Conservation (phyloP, 129 eudicot genomes). For the Lactuca sativa region DNA sequence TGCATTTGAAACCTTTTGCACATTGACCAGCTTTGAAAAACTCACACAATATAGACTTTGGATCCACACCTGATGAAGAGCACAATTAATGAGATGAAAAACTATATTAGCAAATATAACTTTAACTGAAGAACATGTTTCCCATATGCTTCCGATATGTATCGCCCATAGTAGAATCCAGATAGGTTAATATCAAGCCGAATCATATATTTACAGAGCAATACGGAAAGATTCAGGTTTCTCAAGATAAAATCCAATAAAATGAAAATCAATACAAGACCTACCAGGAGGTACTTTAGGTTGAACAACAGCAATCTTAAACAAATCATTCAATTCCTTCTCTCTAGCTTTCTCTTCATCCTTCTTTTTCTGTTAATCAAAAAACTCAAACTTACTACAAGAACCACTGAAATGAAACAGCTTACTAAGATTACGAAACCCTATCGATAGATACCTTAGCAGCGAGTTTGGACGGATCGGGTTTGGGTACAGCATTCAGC, state of each 20-base stretch:
- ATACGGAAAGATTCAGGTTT: not conserved
- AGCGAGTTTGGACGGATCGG: constrained; percentile 62
- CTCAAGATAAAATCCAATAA: not conserved
- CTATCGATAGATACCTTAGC: constrained; percentile 47
- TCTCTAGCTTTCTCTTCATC: constrained; percentile 88
- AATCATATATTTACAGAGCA: not conserved
- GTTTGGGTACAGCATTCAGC: constrained; percentile 61
- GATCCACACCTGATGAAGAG: constrained; percentile 73
- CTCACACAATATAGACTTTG: constrained; percentile 83
- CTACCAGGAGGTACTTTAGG: constrained; percentile 94
- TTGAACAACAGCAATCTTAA: constrained; percentile 84
- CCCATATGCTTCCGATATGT: not conserved
- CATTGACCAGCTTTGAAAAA: constrained; percentile 85
- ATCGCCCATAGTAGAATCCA: not conserved
- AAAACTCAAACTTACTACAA: not conserved
- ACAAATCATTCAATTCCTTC: constrained; percentile 77
- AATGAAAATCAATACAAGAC: constrained; percentile 1
- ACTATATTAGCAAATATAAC: constrained; percentile 8
- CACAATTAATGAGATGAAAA: constrained; percentile 1
- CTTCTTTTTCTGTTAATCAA: constrained; percentile 65
- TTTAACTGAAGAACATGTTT: constrained; percentile 5
- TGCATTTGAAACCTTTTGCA: constrained; percentile 93
- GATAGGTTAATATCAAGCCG: no score
- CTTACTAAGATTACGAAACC: not conserved
- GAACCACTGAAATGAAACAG: not conserved